A percentile compares a stretch with the other conserved stretches of the same genome.
phyloP scores from a whole-genome alignment of 306 rosid genomes.

The Cucurbita ficifolia region DNA sequence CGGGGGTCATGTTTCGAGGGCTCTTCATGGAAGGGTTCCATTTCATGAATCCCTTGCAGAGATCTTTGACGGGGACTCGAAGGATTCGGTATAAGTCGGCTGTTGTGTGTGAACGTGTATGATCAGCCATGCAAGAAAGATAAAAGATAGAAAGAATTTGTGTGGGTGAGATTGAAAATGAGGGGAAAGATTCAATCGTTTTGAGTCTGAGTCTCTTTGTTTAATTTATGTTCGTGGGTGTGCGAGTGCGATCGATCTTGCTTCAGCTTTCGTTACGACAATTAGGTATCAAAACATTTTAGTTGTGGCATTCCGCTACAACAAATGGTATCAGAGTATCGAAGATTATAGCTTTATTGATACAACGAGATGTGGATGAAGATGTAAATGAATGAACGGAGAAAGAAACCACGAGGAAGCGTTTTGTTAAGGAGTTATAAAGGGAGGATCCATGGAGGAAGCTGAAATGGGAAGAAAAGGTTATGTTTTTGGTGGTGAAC shows the following conservation, averaged over 20 bases:
- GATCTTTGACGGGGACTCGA: slow-evolving; percentile 42
- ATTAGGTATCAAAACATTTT: too few relatives aligned
- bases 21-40: slow-evolving; percentile 17
- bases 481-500: not conserved
- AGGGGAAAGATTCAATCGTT: too few relatives aligned
- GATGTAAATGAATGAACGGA: too few relatives aligned
- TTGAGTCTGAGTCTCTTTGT: too few relatives aligned
- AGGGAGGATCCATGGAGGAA: not conserved
- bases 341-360: too few relatives aligned
- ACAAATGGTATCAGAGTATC: too few relatives aligned
- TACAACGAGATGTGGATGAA: too few relatives aligned
- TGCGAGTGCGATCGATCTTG: too few relatives aligned
- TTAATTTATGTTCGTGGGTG: too few relatives aligned
- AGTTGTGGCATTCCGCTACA: too few relatives aligned
- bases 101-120: slow-evolving; percentile 22
- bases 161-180: not conserved
- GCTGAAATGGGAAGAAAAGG: not conserved
- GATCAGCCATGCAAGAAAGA: slow-evolving; percentile 39
- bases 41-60: slow-evolving; percentile 41
- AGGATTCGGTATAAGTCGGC: slow-evolving; percentile 36
- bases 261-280: too few relatives aligned
- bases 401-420: not conserved
- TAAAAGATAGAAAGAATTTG: not conserved
- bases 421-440: not conserved
- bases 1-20: not conserved